phyloP scores from a whole-genome alignment of 768 basidiomycete genomes.

The Podaxis sp. region DNA sequence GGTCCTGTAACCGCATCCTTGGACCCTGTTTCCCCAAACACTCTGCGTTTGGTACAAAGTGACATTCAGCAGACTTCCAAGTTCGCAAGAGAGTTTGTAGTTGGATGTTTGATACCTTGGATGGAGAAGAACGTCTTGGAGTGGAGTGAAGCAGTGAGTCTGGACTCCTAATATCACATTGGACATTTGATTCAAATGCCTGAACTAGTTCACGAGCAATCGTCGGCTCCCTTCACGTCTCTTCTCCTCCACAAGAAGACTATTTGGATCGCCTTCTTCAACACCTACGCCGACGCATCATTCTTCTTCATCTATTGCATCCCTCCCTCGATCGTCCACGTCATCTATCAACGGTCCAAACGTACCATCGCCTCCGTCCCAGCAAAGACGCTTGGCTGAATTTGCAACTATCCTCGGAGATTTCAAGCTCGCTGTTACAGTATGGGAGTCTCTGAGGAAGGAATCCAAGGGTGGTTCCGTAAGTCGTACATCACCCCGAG shows the following conservation, averaged over 20 bases:
- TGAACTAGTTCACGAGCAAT: constrained; percentile 36
- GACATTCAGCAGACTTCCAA: constrained; percentile 76
- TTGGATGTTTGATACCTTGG: constrained; percentile 91
- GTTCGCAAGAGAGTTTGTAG: constrained; percentile 85
- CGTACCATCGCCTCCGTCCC: constrained; percentile 48
- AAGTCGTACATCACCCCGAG: constrained; percentile 26
- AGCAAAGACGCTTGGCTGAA: constrained; percentile 88
- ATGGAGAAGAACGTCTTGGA: constrained; percentile 94
- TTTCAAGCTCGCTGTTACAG: constrained; percentile 73
- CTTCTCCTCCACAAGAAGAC: constrained; percentile 82
- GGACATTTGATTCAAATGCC: not conserved
- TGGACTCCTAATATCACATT: not conserved
- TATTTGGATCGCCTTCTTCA: constrained; percentile 68
- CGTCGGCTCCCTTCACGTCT: constrained; percentile 80
- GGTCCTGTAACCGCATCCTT: constrained; percentile 21
- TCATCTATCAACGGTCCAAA: constrained; percentile 25
- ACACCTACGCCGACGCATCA: constrained; percentile 43
- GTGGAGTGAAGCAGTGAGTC: constrained; percentile 83
- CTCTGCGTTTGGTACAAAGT: constrained; percentile 58
- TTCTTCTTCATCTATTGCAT: constrained; percentile 41
- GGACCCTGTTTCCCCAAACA: constrained; percentile 31
- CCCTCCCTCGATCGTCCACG: constrained; percentile 37
- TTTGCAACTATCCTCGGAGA: constrained; percentile 93
- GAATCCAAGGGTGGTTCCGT: constrained; percentile 89
- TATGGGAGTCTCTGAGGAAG: constrained; percentile 88